phyloP scores from a whole-genome alignment of 2,329 filamentous ascomycete genomes.

The Pseudogymnoascus sp. region DNA sequence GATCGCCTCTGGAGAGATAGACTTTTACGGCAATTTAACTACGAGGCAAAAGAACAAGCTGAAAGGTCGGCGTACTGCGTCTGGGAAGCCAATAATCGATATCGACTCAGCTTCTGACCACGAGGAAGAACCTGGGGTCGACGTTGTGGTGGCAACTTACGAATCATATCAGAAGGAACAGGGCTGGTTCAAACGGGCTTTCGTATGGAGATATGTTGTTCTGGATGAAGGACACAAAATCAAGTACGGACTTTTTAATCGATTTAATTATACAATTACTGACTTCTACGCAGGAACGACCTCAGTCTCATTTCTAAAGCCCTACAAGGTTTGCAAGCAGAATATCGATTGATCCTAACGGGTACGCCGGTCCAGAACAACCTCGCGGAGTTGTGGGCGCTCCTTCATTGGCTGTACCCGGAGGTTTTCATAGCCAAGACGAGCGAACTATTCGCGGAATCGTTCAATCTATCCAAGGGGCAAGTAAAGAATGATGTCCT shows the following conservation, averaged over 20 bases:
- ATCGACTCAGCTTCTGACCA: slow-evolving; percentile 26
- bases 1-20: slow-evolving; percentile 39
- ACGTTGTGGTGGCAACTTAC: slow-evolving; percentile 45
- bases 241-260: slow-evolving; percentile 6
- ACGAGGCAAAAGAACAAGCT: slow-evolving; percentile 23
- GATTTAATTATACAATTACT: slow-evolving; percentile 14
- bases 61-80: slow-evolving; percentile 19
- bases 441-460: slow-evolving; percentile 43
- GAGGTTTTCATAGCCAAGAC: slow-evolving; percentile 50
- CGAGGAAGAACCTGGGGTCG: slow-evolving; percentile 27
- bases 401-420: slow-evolving; percentile 51
- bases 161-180: slow-evolving; percentile 41
- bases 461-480: slow-evolving; percentile 50
- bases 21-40: slow-evolving; percentile 36
- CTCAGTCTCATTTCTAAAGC: slow-evolving; percentile 27
- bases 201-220: slow-evolving; percentile 46
- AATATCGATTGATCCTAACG: slow-evolving; percentile 31
- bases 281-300: slow-evolving; percentile 31
- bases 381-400: slow-evolving; percentile 49
- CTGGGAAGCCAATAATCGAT: slow-evolving; percentile 18
- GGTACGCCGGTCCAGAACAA: slow-evolving; percentile 55
- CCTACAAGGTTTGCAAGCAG: slow-evolving; percentile 29
- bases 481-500: slow-evolving; percentile 47
- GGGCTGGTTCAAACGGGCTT: slow-evolving; percentile 43
- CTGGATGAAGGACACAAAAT: slow-evolving; percentile 49